Percentiles rank a stretch among this genome's conserved stretches.
Conservation (phyloP, 1,284 basidiomycete genomes). For the Phellopilus nigrolimitatus region DNA sequence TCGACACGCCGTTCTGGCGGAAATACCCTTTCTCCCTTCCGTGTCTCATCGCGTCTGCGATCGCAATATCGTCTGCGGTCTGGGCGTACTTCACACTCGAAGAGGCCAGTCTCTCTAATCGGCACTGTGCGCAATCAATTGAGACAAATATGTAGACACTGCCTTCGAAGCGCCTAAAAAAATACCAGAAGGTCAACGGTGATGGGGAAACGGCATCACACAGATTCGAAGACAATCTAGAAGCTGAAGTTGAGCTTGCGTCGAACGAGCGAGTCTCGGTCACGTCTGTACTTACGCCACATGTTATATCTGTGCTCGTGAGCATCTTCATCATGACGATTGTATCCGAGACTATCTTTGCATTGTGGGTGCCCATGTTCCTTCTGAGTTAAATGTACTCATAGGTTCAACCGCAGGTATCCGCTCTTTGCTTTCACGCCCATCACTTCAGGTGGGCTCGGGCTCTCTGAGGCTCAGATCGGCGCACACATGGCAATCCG, state of each 20-base stretch:
- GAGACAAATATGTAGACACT: too few species aligned
- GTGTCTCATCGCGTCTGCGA: constrained; percentile 21
- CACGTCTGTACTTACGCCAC: constrained; percentile 15
- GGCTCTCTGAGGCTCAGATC: constrained; percentile 22
- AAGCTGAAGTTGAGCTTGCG: too few species aligned
- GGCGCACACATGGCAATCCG: constrained; percentile 24
- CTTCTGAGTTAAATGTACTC: background rate
- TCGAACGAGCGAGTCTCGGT: too few species aligned
- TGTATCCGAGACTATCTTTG: constrained; percentile 20
- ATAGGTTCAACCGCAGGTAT: constrained; percentile 16
- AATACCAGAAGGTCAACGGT: too few species aligned
- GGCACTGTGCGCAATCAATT: background rate
- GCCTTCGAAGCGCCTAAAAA: background rate
- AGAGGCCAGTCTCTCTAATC: constrained; percentile 19
- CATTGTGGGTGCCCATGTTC: constrained; percentile 6
- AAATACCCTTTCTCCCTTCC: constrained; percentile 23
- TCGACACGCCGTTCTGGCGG: constrained; percentile 22
- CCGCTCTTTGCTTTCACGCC: constrained; percentile 26
- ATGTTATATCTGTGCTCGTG: constrained; percentile 18
- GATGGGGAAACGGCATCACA: too few species aligned
- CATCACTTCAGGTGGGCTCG: constrained; percentile 25
- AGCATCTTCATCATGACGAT: constrained; percentile 20
- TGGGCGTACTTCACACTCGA: constrained; percentile 18
- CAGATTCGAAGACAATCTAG: too few species aligned
- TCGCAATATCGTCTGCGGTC: constrained; percentile 20